Base-by-base conservation (phyloP, 768 basidiomycete species). In the Rhizopogon vesiculosus region DNA sequence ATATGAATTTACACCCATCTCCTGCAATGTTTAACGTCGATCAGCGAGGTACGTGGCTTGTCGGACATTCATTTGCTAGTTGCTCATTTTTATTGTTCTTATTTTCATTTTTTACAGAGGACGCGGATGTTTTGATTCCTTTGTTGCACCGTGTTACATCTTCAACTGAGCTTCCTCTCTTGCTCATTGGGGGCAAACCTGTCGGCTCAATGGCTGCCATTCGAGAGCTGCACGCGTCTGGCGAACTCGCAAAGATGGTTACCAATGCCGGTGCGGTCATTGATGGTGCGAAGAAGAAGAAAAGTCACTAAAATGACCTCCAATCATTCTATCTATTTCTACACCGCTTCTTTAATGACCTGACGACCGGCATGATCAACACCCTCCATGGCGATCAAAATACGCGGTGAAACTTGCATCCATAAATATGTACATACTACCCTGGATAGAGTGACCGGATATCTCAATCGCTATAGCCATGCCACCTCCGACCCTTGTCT, bases 11-110 rank as follows among this genome's bases (percentile, higher is more conserved):
- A 41, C 72, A 70, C 0, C 90, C 89, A 8, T 66, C 77, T 0
- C 84, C 88, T 0, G 79, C 83, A 15, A 75, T 90, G 48, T 79
- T 92, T 42, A 86, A 89, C 41, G 78, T 89, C 19, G 89, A 92
- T 64, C 69, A 82, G 51, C 83, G 90, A 57, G 66, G 76, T 76
- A 42, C 15, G 25, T 33, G 6, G 12, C 3, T 19, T 46, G 19
- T 19, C 35, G 2, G 16, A 7, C 13, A n/a, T 31, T 15, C 3
- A 3, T 28, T 44, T 5, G n/a, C 58, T 35, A 8, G 1, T 39
- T 7, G 28, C 25, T 54, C 39, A 33, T 33, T 7, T 35, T 6
- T 42, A 31, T n/a, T n/a, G n/a, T n/a, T n/a, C 25, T 54, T 28
- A 33, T 33, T 7, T 35, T 6, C 38, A 31, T 25, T 9, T 38